These are phyloP conservation scores for Allomyces arbusculus DNA, from an alignment of 192 early-diverging fungal genomes.

Conservation along the genomic window DNA sequence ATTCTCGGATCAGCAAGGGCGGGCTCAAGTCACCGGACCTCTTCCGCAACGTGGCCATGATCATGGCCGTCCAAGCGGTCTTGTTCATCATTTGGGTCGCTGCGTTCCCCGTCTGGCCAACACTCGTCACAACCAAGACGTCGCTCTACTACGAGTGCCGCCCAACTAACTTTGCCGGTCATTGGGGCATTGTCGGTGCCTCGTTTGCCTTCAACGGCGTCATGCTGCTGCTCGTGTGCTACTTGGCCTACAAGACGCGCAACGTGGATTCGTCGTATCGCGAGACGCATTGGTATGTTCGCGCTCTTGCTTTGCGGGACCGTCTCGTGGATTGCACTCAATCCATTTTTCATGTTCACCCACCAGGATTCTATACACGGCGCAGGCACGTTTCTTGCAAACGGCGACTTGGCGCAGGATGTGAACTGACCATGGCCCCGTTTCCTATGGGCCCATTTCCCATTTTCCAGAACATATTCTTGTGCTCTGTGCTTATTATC, in stretches of 20 bases:
- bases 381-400: too few relatives aligned
- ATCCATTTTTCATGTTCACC: too few relatives aligned
- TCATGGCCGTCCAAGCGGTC: background rate
- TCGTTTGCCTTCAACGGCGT: background rate
- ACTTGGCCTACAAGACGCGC: background rate
- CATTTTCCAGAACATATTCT: too few relatives aligned
- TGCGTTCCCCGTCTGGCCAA: background rate
- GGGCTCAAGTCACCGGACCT: background rate
- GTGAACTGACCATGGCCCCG: too few relatives aligned
- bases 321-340: too few relatives aligned
- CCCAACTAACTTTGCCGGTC: background rate
- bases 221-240: background rate
- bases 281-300: background rate
- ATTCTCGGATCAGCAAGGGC: background rate
- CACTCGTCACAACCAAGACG: background rate
- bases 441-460: too few relatives aligned
- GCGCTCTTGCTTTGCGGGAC: too few relatives aligned
- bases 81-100: background rate
- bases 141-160: background rate
- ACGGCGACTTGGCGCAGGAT: too few relatives aligned
- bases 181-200: background rate
- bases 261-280: background rate
- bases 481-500: too few relatives aligned
- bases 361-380: too few relatives aligned
- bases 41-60: too few relatives aligned